phyloP scores from a whole-genome alignment of 106 monocot genomes.

The Phalaenopsis equestris region DNA sequence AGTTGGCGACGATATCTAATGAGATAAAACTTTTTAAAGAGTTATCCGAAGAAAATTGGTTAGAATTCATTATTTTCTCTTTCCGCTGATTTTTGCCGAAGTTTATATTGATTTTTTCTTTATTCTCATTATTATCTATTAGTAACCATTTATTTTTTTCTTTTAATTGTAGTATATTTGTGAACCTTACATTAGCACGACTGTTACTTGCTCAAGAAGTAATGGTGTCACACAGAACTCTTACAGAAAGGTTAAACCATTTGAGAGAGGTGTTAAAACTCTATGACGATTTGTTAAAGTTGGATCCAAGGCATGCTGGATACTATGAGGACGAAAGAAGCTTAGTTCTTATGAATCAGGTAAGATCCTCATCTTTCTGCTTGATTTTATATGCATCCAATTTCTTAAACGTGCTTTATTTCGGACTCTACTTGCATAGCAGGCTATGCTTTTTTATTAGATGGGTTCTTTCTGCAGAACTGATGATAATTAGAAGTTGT shows the following conservation, averaged over 20 bases:
- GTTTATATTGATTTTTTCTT: not conserved
- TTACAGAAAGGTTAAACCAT: slow-evolving; percentile 17
- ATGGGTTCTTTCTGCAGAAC: not conserved
- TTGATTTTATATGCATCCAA: not conserved
- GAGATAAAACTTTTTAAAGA: slow-evolving; percentile 68
- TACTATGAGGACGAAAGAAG: slow-evolving; percentile 82
- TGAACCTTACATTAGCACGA: slow-evolving; percentile 66
- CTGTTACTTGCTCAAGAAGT: slow-evolving; percentile 45
- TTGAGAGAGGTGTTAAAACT: slow-evolving; percentile 48
- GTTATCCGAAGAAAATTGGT: slow-evolving; percentile 69
- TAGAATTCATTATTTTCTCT: slow-evolving; percentile 10
- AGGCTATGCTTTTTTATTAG: not conserved
- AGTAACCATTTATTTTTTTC: not conserved
- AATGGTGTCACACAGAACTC: slow-evolving; percentile 23
- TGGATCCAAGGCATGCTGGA: slow-evolving; percentile 66
- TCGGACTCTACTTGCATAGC: not conserved
- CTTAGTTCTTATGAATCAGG: slow-evolving; percentile 76
- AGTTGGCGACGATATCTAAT: slow-evolving; percentile 50
- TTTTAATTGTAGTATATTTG: slow-evolving; percentile 67
- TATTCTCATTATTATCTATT: not conserved
- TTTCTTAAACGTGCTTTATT: not conserved
- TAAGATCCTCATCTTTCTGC: slow-evolving; percentile 9
- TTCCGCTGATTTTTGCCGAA: not conserved
- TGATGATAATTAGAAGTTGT: not conserved
- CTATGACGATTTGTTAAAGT: slow-evolving; percentile 59